These are phyloP conservation scores for Alternaria sp. DNA, from an alignment of 2,329 filamentous ascomycete genomes.

Conservation along the genomic window DNA sequence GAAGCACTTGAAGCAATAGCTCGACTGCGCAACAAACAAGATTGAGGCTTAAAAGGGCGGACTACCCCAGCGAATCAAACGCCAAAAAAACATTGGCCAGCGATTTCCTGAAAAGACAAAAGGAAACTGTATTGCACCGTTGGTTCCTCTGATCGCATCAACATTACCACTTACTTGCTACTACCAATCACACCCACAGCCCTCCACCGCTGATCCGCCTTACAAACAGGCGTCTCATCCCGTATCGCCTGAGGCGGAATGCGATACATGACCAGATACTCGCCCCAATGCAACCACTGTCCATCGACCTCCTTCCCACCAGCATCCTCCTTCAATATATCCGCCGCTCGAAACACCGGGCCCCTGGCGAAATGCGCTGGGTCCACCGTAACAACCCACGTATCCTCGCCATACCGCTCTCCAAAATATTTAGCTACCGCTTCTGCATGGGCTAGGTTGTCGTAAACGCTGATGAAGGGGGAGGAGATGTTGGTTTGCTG, in stretches of 20 bases:
- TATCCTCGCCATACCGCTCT: conserved; percentile 34
- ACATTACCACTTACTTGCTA: conserved; percentile 1
- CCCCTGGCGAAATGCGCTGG: conserved; percentile 43
- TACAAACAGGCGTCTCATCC: conserved; percentile 39
- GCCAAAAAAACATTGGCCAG: not conserved
- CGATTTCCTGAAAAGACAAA: not conserved
- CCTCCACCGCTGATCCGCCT: conserved; percentile 30
- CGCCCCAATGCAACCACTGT: conserved; percentile 45
- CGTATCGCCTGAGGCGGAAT: conserved; percentile 46
- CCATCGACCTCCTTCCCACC: conserved; percentile 9
- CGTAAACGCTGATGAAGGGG: conserved; percentile 49
- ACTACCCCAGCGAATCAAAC: not conserved
- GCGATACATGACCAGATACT: conserved; percentile 49
- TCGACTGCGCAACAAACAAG: not conserved
- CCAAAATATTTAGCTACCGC: conserved; percentile 35
- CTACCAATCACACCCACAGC: conserved; percentile 34
- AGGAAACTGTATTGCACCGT: not conserved
- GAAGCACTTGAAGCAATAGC: not conserved
- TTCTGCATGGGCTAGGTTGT: conserved; percentile 39
- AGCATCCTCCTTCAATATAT: conserved; percentile 34
- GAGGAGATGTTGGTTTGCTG: conserved; percentile 48
- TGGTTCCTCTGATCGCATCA: not conserved
- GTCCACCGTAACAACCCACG: conserved; percentile 41
- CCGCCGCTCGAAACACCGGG: conserved; percentile 45
- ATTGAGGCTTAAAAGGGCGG: not conserved